These are phyloP conservation scores for Thelonectria discophora DNA, from an alignment of 2,329 filamentous ascomycete genomes.

Conservation along the genomic window DNA sequence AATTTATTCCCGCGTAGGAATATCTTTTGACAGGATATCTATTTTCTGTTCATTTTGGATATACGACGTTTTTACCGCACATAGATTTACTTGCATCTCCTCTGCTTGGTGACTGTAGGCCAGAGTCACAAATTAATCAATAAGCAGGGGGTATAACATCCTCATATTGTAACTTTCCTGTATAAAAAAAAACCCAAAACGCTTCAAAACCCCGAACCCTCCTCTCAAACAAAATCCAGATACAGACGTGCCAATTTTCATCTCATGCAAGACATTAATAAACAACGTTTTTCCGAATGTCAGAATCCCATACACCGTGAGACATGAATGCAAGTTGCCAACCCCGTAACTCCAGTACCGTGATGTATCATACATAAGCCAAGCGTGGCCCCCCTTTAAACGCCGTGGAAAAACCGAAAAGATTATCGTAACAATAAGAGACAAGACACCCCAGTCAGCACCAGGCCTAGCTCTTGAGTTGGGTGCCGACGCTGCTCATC, in stretches of 20 bases:
- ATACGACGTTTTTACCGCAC: not conserved
- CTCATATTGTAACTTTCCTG: not conserved
- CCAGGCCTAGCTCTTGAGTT: conserved; percentile 47
- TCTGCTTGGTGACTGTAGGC: not conserved
- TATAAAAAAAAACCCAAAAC: not conserved
- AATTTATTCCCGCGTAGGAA: conserved; percentile 23
- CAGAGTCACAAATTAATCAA: not conserved
- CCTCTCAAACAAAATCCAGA: not conserved
- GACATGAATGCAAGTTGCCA: not conserved
- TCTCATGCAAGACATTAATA: conserved; percentile 8
- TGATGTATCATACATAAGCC: not conserved
- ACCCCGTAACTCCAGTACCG: not conserved
- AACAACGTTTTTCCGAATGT: conserved; percentile 8
- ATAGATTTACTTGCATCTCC: not conserved
- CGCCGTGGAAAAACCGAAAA: conserved; percentile 24
- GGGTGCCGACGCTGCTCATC: conserved; percentile 60
- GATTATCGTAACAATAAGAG: conserved; percentile 6
- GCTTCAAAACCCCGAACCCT: conserved; percentile 1
- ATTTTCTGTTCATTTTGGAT: conserved; percentile 1
- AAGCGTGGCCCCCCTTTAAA: not conserved
- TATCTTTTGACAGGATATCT: conserved; percentile 20
- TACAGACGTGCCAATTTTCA: conserved; percentile 1
- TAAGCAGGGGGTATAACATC: conserved; percentile 8
- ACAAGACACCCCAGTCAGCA: not conserved
- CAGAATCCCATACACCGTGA: conserved; percentile 10